Evolutionary conservation across 805 yeast genomes (phyloP).

Genomic region (Saturnispora gosingensis): DNA sequence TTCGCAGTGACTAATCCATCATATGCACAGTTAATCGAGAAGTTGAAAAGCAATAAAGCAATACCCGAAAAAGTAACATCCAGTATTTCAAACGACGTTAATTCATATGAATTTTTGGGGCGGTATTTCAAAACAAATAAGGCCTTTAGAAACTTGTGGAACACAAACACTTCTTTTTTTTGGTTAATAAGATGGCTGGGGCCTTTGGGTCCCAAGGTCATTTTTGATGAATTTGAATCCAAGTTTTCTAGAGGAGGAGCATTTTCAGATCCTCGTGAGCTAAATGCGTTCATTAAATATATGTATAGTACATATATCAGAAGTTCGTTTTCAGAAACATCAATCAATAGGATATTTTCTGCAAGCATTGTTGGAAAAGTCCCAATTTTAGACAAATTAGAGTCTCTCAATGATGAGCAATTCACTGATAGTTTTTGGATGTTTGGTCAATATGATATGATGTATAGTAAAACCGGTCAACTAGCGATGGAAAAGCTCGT

Average conservation of each 20-base stretch:
- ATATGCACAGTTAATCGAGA: constrained; percentile 9
- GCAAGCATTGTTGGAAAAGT: constrained; percentile 53
- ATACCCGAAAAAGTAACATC: constrained; percentile 12
- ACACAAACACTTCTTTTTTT: constrained; percentile 37
- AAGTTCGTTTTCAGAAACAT: constrained; percentile 27
- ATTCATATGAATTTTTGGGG: constrained; percentile 36
- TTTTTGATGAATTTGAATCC: constrained; percentile 22
- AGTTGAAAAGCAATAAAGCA: constrained; percentile 5
- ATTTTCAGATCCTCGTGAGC: constrained; percentile 20
- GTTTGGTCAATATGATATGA: constrained; percentile 70
- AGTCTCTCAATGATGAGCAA: constrained; percentile 19
- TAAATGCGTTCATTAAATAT: constrained; percentile 25
- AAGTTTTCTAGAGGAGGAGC: constrained; percentile 23
- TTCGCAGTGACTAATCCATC: constrained; percentile 44
- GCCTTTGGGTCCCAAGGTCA: constrained; percentile 27
- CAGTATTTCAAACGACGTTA: constrained; percentile 35
- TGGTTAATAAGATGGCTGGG: constrained; percentile 38
- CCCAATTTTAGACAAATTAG: constrained; percentile 55
- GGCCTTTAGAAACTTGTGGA: constrained; percentile 31
- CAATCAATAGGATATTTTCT: constrained; percentile 40
- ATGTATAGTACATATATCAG: constrained; percentile 26
- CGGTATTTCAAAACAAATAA: constrained; percentile 35
- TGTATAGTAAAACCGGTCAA: constrained; percentile 56
- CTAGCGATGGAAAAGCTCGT: constrained; percentile 29
- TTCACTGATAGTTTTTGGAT: constrained; percentile 33